Evolutionary conservation across 2,329 filamentous ascomycete species (phyloP).

Genomic region (Cytospora piceicola): DNA sequence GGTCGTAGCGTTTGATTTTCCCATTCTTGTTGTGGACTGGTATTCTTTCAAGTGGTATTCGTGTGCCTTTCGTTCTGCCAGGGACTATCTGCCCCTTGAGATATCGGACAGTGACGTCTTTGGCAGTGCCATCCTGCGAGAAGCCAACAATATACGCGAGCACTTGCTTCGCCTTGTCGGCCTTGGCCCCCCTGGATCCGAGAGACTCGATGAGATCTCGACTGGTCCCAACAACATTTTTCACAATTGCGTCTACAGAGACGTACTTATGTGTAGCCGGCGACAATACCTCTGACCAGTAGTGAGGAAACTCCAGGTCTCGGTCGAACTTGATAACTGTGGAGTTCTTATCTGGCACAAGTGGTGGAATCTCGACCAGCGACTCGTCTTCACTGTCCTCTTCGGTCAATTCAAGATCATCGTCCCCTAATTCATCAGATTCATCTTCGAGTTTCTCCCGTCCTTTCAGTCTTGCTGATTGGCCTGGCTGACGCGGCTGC

Average conservation of each 20-base stretch:
- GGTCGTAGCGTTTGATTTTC: slow-evolving; percentile 75
- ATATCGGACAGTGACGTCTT: slow-evolving; percentile 93
- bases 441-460: slow-evolving; percentile 35
- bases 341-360: slow-evolving; percentile 34
- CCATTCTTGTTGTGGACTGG: slow-evolving; percentile 78
- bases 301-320: slow-evolving; percentile 82
- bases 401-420: slow-evolving; percentile 48
- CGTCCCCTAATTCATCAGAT: slow-evolving; percentile 51
- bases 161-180: slow-evolving; percentile 84
- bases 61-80: slow-evolving; percentile 84
- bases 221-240: slow-evolving; percentile 69
- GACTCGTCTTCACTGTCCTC: slow-evolving; percentile 63
- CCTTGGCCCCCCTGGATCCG: slow-evolving; percentile 80
- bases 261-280: slow-evolving; percentile 79
- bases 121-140: slow-evolving; percentile 82
- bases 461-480: slow-evolving; percentile 13
- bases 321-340: slow-evolving; percentile 62
- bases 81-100: slow-evolving; percentile 80
- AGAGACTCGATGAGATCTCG: slow-evolving; percentile 74
- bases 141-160: slow-evolving; percentile 88
- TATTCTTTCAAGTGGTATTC: slow-evolving; percentile 78
- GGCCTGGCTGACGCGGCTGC: slow-evolving; percentile 10
- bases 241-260: slow-evolving; percentile 76
- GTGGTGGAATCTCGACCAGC: slow-evolving; percentile 58
- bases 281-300: slow-evolving; percentile 91